Percentiles rank a stretch among this genome's conserved stretches.
Conservation (phyloP, 345 rosid genomes). For the Euphorbia tirucalli region DNA sequence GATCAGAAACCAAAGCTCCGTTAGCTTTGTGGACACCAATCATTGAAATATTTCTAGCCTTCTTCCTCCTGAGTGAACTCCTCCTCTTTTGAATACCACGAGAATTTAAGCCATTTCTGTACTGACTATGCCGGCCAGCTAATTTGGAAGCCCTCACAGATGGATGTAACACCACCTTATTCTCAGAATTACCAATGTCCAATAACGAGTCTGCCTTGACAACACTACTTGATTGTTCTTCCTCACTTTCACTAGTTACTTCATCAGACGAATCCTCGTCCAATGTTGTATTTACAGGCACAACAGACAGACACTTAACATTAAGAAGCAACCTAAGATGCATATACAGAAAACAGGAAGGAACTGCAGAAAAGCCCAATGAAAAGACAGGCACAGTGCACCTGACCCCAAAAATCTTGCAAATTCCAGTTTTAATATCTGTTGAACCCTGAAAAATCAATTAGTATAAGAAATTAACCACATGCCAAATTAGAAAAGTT, state of each 20-base stretch:
- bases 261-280: conserved; percentile 26
- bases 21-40: conserved; percentile 43
- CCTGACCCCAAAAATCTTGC: conserved; percentile 54
- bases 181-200: conserved; percentile 26
- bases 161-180: conserved; percentile 37
- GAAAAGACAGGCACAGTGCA: conserved; percentile 50
- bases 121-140: conserved; percentile 41
- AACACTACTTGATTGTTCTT: conserved; percentile 19
- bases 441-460: conserved; percentile 49
- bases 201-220: not conserved
- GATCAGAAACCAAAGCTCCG: conserved; percentile 58
- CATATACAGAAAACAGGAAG: conserved; percentile 57
- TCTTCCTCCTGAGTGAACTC: conserved; percentile 65
- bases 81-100: conserved; percentile 71
- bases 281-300: conserved; percentile 42
- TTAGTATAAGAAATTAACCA: not conserved
- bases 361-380: conserved; percentile 67
- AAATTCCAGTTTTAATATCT: conserved; percentile 42
- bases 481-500: not conserved
- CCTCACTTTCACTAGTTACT: conserved; percentile 19
- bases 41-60: conserved; percentile 51
- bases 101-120: conserved; percentile 47
- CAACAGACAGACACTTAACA: conserved; percentile 29
- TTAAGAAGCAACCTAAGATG: conserved; percentile 38
- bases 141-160: conserved; percentile 50